These are phyloP conservation scores for Boletus rubescentipes DNA, from an alignment of 768 basidiomycete species.

Conservation along the genomic window DNA sequence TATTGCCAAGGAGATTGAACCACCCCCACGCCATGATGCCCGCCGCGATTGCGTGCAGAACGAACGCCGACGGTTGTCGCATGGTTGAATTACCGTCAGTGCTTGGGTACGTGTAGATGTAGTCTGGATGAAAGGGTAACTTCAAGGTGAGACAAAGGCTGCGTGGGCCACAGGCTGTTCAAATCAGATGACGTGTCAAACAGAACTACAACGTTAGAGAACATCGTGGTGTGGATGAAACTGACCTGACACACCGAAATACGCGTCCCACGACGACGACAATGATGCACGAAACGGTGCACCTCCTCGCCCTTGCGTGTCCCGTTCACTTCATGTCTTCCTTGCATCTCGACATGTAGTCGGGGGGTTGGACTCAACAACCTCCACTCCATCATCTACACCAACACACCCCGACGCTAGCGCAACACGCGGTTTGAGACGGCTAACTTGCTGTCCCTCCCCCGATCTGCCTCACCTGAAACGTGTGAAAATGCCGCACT, in stretches of 20 bases:
- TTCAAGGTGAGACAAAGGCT: too few species aligned
- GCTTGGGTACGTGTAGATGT: too few species aligned
- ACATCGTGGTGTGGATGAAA: too few species aligned
- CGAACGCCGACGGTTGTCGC: slow-evolving; percentile 15
- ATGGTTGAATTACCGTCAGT: slow-evolving; percentile 4
- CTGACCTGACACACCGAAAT: too few species aligned
- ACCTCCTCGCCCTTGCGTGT: neutral
- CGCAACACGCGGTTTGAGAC: slow-evolving; percentile 79
- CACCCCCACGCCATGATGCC: slow-evolving; percentile 40
- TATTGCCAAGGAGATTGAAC: slow-evolving; percentile 12
- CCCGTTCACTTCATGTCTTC: slow-evolving; percentile 22
- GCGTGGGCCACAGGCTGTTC: neutral
- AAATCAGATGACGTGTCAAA: too few species aligned
- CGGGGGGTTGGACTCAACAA: slow-evolving; percentile 38
- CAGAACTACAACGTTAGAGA: too few species aligned
- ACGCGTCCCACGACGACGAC: neutral
- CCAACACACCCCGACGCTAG: slow-evolving; percentile 52
- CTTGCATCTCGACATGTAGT: slow-evolving; percentile 41
- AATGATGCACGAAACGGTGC: neutral
- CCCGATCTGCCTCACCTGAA: slow-evolving; percentile 45
- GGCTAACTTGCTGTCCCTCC: slow-evolving; percentile 62
- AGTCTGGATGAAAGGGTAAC: neutral
- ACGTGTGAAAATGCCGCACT: slow-evolving; percentile 67
- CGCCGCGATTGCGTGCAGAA: slow-evolving; percentile 34
- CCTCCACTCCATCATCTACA: slow-evolving; percentile 76